A percentile compares a stretch with the other conserved stretches of the same genome.
Conservation (phyloP, 768 basidiomycete genomes). For the Favolaschia claudopus region DNA sequence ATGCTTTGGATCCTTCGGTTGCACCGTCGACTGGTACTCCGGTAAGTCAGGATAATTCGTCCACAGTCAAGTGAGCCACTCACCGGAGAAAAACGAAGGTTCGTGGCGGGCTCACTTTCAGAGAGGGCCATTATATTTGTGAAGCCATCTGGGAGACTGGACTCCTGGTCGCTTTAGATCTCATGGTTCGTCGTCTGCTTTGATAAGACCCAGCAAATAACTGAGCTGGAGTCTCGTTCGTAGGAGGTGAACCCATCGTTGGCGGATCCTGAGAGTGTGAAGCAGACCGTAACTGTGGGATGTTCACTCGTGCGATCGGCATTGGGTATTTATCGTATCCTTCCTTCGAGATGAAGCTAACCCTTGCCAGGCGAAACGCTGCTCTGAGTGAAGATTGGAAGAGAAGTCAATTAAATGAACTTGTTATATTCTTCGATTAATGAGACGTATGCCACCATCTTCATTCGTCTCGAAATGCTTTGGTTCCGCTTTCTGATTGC, state of each 20-base stretch:
- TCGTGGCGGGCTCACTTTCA: constrained; percentile 93
- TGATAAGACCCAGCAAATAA: neutral
- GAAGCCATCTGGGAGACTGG: constrained; percentile 94
- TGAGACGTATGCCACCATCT: constrained; percentile 23
- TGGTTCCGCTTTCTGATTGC: neutral
- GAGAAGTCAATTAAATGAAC: constrained; percentile 6
- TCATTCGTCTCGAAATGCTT: constrained; percentile 10
- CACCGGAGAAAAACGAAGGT: constrained; percentile 57
- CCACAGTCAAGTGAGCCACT: neutral
- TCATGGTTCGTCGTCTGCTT: constrained; percentile 72
- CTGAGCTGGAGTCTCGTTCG: constrained; percentile 14
- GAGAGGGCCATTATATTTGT: constrained; percentile 98
- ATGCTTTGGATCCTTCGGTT: constrained; percentile 91
- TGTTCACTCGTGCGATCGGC: constrained; percentile 86
- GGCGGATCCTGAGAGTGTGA: constrained; percentile 73
- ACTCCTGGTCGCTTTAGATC: constrained; percentile 87
- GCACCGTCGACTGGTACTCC: constrained; percentile 97
- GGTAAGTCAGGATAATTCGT: constrained; percentile 48
- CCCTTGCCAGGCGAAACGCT: constrained; percentile 50
- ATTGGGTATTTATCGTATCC: constrained; percentile 61
- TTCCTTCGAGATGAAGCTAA: constrained; percentile 9
- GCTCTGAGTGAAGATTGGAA: constrained; percentile 33
- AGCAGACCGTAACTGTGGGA: constrained; percentile 90
- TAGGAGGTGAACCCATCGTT: constrained; percentile 98
- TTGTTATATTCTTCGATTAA: constrained; percentile 8